Percentiles rank a stretch among this genome's conserved stretches.
phyloP scores from a whole-genome alignment of 257 asterid genomes.

The Forsythia suspensa region DNA sequence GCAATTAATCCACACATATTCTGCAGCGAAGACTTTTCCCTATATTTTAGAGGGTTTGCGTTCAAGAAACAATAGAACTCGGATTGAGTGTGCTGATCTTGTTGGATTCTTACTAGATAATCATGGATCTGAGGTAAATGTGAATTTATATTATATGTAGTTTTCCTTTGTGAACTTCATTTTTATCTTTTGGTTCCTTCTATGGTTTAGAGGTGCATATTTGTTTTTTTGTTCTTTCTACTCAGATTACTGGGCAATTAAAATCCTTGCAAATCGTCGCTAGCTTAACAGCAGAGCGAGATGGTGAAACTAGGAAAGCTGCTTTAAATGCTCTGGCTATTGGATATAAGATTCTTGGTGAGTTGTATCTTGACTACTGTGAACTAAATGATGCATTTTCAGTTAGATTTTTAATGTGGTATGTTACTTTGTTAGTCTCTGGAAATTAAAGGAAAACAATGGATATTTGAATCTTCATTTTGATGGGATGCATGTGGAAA shows the following conservation, averaged over 20 bases:
- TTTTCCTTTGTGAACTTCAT: not conserved
- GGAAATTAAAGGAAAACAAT: not conserved
- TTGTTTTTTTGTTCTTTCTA: constrained; percentile 14
- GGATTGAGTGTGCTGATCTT: constrained; percentile 90
- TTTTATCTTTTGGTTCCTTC: not conserved
- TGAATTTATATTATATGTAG: not conserved
- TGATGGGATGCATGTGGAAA: not conserved
- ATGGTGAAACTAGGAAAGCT: constrained; percentile 94
- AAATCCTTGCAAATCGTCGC: constrained; percentile 98
- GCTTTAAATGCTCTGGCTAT: constrained; percentile 90
- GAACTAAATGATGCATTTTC: constrained; percentile 9
- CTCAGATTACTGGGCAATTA: constrained; percentile 80
- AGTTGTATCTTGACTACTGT: constrained; percentile 30
- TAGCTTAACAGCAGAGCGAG: constrained; percentile 95
- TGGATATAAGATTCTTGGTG: constrained; percentile 96
- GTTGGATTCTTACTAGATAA: constrained; percentile 93
- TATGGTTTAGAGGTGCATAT: constrained; percentile 12
- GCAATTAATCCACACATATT: constrained; percentile 68
- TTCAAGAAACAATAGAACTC: constrained; percentile 89
- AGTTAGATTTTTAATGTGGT: not conserved
- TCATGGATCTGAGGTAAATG: constrained; percentile 75
- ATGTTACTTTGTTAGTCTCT: not conserved
- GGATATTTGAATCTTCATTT: not conserved
- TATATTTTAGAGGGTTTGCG: constrained; percentile 94
- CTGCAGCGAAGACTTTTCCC: constrained; percentile 90